Conservation (phyloP, 2,329 filamentous ascomycete genomes). For the Paraconiothyrium sp. region DNA sequence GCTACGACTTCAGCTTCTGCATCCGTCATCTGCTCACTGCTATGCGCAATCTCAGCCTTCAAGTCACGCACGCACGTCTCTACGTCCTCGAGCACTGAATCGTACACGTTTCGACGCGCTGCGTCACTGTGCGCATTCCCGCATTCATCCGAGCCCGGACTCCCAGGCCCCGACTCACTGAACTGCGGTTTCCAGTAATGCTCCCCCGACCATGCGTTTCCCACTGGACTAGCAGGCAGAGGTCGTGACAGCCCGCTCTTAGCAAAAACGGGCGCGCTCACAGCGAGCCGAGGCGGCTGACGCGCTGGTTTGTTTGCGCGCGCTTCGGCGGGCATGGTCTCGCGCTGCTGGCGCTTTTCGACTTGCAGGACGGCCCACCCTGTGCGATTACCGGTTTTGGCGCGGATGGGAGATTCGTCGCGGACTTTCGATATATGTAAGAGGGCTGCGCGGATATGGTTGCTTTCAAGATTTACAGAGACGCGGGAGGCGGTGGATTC, state of each 20-base stretch:
- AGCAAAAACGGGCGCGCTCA: background rate
- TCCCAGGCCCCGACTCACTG: background rate
- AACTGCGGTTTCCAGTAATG: conserved; percentile 19
- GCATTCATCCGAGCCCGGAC: background rate
- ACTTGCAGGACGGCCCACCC: background rate
- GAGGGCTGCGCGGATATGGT: background rate
- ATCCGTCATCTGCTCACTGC: background rate
- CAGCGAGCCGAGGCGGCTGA: conserved; percentile 1
- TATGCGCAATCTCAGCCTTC: background rate
- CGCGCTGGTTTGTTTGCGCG: background rate
- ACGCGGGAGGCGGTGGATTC: background rate
- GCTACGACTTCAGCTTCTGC: conserved; percentile 8
- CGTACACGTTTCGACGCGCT: background rate
- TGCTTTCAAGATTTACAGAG: background rate
- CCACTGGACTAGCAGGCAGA: conserved; percentile 5
- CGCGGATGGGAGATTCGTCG: background rate
- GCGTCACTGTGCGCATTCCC: conserved; percentile 2
- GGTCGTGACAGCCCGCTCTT: background rate
- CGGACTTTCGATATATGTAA: background rate
- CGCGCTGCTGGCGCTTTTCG: conserved; percentile 3
- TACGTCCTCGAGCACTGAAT: conserved; percentile 1
- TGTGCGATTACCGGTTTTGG: background rate
- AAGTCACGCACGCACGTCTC: background rate
- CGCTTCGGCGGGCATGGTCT: background rate
- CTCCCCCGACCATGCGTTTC: conserved; percentile 18